Evolutionary conservation across 1,139 yeast genomes (phyloP), one percentile per base, ranked within the genome.

Genomic region (Wickerhamiella pararugosa): DNA sequence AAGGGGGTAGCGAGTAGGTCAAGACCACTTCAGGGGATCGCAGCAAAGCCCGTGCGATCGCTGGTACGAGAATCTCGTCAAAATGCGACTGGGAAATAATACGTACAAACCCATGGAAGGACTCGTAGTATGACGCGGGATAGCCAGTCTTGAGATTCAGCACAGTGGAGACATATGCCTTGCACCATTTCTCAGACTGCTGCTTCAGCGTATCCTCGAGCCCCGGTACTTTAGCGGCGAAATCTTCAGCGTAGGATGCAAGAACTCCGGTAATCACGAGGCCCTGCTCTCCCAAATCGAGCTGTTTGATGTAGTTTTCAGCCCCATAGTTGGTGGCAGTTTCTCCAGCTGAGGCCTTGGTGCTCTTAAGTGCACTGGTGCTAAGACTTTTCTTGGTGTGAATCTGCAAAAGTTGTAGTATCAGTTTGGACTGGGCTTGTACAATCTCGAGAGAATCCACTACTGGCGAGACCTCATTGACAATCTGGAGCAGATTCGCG

Each of bases 21-120:
- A 82, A 71, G 0, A 84, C 72, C 32, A 67, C 62, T 56, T 86
- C 97, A 0, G 96, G 81, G 2, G 94, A 76, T 57, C 96, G 73
- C 53, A 90, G 66, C 40, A 80, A 69, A 1, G 92, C 73, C 56
- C 82, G 86, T 51, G 83, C 90, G 41, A 87, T 56, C 11, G 71
- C 66, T 2, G 93, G 84, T 7, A 78, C 56, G 11, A 84, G 50
- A 4, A 53, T 43, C 0, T 57, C 51, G 10, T 57, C 59, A 44
- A 80, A 66, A 9, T 67, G 66, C 1, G 65, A 67, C n/a, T 59
- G 56, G 5, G 63, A 53, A 5, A 77, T 56, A 47, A 68, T 66
- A 10, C 66, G 67, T 15, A 58, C 52, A 26, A 74, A 54, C 50
- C 73, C 73, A 15, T 57, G 48, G 25, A 74, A 59, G 1, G 60